A percentile compares a stretch with the other conserved stretches of the same genome.
These are phyloP conservation scores for Metschnikowia shivogae DNA, from an alignment of 805 yeast species.

Conservation along the genomic window DNA sequence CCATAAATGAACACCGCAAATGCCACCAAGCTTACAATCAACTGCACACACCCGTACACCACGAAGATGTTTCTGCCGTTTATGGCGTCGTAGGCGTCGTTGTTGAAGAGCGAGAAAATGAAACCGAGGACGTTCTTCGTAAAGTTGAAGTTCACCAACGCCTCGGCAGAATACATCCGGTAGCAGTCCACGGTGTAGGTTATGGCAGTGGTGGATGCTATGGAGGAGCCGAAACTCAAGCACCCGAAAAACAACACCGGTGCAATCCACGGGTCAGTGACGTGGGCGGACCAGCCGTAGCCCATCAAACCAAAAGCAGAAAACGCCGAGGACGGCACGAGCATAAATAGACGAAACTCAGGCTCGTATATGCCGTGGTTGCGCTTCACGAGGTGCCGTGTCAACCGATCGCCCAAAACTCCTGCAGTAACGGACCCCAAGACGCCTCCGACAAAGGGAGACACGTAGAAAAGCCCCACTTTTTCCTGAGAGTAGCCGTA, in stretches of 20 bases:
- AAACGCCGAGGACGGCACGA: slow-evolving; percentile 43
- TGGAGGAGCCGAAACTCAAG: slow-evolving; percentile 55
- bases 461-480: slow-evolving; percentile 51
- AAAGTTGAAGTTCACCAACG: slow-evolving; percentile 53
- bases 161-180: slow-evolving; percentile 54
- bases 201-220: slow-evolving; percentile 59
- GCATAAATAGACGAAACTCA: slow-evolving; percentile 54
- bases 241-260: slow-evolving; percentile 55
- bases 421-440: slow-evolving; percentile 56
- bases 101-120: slow-evolving; percentile 53
- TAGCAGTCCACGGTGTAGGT: slow-evolving; percentile 58
- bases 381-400: slow-evolving; percentile 38
- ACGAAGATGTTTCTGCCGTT: slow-evolving; percentile 48
- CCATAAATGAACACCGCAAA: slow-evolving; percentile 55
- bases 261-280: slow-evolving; percentile 49
- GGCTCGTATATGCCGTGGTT: slow-evolving; percentile 61
- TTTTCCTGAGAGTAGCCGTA: slow-evolving; percentile 44
- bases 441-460: slow-evolving; percentile 56
- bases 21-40: slow-evolving; percentile 44
- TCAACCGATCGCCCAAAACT: slow-evolving; percentile 44
- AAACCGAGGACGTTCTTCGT: slow-evolving; percentile 54
- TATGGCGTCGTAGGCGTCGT: slow-evolving; percentile 35
- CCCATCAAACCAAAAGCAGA: slow-evolving; percentile 55
- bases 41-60: slow-evolving; percentile 50
- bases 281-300: slow-evolving; percentile 55